Conservation (phyloP, 1,284 basidiomycete genomes). For the Melampsora abietis-canadensis region DNA sequence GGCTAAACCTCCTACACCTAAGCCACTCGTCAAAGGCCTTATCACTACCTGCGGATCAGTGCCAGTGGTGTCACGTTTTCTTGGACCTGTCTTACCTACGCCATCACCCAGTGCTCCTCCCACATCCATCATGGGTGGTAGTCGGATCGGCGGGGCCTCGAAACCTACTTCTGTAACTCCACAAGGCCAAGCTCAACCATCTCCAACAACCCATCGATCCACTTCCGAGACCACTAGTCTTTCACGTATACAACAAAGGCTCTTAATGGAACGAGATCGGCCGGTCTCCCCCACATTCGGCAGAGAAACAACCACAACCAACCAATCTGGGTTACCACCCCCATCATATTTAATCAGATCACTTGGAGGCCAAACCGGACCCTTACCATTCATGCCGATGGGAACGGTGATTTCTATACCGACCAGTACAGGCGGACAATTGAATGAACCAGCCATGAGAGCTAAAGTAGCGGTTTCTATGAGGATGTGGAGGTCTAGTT, state of each 20-base stretch:
- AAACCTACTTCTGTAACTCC: background rate
- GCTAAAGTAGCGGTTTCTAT: slow-evolving; percentile 31
- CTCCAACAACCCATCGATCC: background rate
- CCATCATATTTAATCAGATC: slow-evolving; percentile 39
- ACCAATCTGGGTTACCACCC: slow-evolving; percentile 9
- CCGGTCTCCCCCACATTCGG: slow-evolving; percentile 28
- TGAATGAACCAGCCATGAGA: slow-evolving; percentile 35
- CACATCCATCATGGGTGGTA: slow-evolving; percentile 3
- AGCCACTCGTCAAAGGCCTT: slow-evolving; percentile 19
- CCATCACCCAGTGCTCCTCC: background rate
- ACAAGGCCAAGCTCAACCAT: background rate
- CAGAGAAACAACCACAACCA: background rate
- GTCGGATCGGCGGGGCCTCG: background rate
- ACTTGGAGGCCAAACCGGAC: slow-evolving; percentile 32
- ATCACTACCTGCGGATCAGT: slow-evolving; percentile 25
- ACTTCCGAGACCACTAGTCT: background rate
- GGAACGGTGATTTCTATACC: background rate
- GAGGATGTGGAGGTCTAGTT: slow-evolving; percentile 27
- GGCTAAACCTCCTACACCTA: background rate
- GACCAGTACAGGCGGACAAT: background rate
- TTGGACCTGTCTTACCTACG: slow-evolving; percentile 1
- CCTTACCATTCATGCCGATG: slow-evolving; percentile 31
- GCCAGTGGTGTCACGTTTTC: slow-evolving; percentile 19
- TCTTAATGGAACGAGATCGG: slow-evolving; percentile 37
- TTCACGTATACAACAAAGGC: slow-evolving; percentile 29